Percentiles rank a stretch among this genome's conserved stretches.
Conservation (phyloP, 2,329 filamentous ascomycete species). For the Salinomyces thailandicus region DNA sequence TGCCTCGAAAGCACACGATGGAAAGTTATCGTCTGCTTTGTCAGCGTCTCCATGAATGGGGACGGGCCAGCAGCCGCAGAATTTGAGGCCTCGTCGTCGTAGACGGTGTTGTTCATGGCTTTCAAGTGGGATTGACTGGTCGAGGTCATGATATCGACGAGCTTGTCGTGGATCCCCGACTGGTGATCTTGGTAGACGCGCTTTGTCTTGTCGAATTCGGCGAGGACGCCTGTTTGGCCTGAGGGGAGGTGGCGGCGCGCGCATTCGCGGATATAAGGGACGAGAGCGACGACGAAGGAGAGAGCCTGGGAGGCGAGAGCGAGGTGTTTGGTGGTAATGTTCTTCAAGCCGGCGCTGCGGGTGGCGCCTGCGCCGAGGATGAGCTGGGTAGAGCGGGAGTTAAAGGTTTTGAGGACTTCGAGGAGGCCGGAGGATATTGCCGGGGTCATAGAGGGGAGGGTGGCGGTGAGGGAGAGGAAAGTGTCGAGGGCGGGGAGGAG, state of each 20-base stretch:
- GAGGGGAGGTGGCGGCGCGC: slow-evolving; percentile 60
- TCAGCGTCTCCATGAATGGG: slow-evolving; percentile 74
- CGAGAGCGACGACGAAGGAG: slow-evolving; percentile 73
- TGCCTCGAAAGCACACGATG: slow-evolving; percentile 77
- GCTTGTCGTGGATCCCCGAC: slow-evolving; percentile 79
- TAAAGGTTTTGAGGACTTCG: slow-evolving; percentile 85
- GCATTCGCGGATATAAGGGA: slow-evolving; percentile 86
- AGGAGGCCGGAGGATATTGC: slow-evolving; percentile 72
- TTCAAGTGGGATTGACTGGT: slow-evolving; percentile 64
- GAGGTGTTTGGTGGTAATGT: slow-evolving; percentile 92
- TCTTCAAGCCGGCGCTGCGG: slow-evolving; percentile 76
- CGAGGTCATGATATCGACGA: slow-evolving; percentile 83
- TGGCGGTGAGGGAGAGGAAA: slow-evolving; percentile 71
- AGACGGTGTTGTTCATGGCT: slow-evolving; percentile 63
- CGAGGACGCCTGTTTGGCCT: slow-evolving; percentile 42
- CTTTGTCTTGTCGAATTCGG: slow-evolving; percentile 81
- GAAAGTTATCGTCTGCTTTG: slow-evolving; percentile 74
- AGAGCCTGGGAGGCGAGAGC: slow-evolving; percentile 83
- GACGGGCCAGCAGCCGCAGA: slow-evolving; percentile 4
- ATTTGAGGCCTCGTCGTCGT: slow-evolving; percentile 31
- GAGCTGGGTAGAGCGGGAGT: slow-evolving; percentile 89
- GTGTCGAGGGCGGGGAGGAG: slow-evolving; percentile 72
- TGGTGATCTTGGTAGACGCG: slow-evolving; percentile 81
- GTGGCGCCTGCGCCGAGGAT: slow-evolving; percentile 93
- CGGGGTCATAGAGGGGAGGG: slow-evolving; percentile 78